Percentiles rank a stretch among this genome's conserved stretches.
These are phyloP conservation scores for Musa balbisiana DNA, from an alignment of 202 grass and related monocot species.

Conservation along the genomic window DNA sequence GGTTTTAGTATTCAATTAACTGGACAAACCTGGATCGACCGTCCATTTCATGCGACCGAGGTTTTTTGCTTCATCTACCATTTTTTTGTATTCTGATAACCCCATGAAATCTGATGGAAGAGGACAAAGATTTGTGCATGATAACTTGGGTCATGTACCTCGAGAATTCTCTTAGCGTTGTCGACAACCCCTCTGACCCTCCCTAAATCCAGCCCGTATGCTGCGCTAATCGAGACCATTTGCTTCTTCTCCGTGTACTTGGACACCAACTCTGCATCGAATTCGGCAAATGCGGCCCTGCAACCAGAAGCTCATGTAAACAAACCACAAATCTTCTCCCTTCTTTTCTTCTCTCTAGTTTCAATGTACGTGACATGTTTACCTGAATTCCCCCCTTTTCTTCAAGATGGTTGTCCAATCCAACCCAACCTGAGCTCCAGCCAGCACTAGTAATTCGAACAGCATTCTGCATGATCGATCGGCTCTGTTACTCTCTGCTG, in stretches of 20 bases:
- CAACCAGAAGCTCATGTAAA: not conserved
- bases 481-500: not conserved
- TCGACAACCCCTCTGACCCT: conserved; percentile 66
- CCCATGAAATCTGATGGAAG: not conserved
- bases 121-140: not conserved
- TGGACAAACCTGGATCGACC: not conserved
- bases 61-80: not conserved
- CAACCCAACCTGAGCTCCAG: conserved; percentile 84
- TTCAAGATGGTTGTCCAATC: conserved; percentile 90
- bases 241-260: conserved; percentile 80
- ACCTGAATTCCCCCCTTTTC: conserved; percentile 72
- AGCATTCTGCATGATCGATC: conserved; percentile 43
- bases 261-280: conserved; percentile 61
- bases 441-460: conserved; percentile 74
- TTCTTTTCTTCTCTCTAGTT: not conserved
- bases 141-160: conserved; percentile 38
- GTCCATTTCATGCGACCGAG: not conserved
- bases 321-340: not conserved
- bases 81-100: not conserved
- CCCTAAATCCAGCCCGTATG: conserved; percentile 56
- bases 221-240: conserved; percentile 59
- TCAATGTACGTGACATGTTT: not conserved
- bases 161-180: conserved; percentile 72
- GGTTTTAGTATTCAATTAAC: not conserved
- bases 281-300: conserved; percentile 70